These are phyloP conservation scores for Penicillium hesseltinei DNA, from an alignment of 2,329 filamentous ascomycete genomes.

Conservation along the genomic window DNA sequence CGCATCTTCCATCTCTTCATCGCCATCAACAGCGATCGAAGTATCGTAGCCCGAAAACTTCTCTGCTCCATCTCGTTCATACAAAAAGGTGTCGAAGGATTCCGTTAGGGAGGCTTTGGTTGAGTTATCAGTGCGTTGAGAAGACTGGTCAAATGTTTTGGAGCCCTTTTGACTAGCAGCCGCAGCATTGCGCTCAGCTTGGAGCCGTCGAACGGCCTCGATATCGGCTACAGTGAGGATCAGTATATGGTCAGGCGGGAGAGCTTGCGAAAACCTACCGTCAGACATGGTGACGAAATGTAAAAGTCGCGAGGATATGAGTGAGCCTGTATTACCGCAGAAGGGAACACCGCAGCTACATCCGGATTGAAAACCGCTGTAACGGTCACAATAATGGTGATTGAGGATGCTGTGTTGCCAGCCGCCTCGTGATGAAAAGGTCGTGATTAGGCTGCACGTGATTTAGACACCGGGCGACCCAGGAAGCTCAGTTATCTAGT, in stretches of 20 bases:
- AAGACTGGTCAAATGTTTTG: constrained; percentile 72
- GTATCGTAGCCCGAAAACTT: constrained; percentile 88
- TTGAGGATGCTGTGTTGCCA: constrained; percentile 19
- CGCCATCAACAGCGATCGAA: constrained; percentile 77
- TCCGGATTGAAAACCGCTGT: constrained; percentile 35
- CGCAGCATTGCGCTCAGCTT: constrained; percentile 86
- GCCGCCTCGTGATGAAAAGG: constrained; percentile 25
- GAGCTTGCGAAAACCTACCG: constrained; percentile 33
- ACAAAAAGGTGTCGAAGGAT: constrained; percentile 78
- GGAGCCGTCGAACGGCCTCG: constrained; percentile 80
- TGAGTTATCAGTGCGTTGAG: constrained; percentile 77
- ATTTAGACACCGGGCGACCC: neutral
- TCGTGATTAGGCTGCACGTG: constrained; percentile 10
- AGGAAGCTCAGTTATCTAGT: neutral
- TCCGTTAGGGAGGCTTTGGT: constrained; percentile 92
- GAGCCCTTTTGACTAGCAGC: constrained; percentile 76
- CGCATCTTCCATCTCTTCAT: constrained; percentile 74
- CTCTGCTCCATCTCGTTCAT: constrained; percentile 73
- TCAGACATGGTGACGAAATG: constrained; percentile 43
- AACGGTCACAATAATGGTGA: constrained; percentile 29
- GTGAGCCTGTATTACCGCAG: constrained; percentile 29
- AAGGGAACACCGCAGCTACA: constrained; percentile 33
- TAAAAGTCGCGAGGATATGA: constrained; percentile 25
- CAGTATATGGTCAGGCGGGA: constrained; percentile 21
- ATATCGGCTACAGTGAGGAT: constrained; percentile 64